phyloP scores from a whole-genome alignment of 768 basidiomycete genomes.

The Tricholomella constricta region DNA sequence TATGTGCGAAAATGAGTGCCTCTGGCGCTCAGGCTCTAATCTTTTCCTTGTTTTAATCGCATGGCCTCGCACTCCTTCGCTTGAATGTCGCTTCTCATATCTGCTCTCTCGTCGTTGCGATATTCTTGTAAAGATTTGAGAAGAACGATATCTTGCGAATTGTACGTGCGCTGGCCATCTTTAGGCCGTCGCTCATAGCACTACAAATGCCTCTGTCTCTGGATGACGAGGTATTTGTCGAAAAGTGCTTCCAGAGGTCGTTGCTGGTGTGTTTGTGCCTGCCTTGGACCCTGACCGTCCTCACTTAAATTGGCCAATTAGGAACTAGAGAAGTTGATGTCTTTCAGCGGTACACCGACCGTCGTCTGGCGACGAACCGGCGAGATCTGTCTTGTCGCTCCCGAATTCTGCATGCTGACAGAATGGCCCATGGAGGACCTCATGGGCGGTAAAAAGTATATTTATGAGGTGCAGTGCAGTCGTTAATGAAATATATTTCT shows the following conservation, averaged over 20 bases:
- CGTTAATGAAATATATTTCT: background rate
- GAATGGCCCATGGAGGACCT: slow-evolving; percentile 90
- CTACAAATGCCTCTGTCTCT: slow-evolving; percentile 96
- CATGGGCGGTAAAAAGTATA: slow-evolving; percentile 56
- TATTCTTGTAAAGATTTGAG: slow-evolving; percentile 70
- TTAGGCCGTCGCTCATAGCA: slow-evolving; percentile 95
- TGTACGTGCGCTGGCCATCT: slow-evolving; percentile 91
- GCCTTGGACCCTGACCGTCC: slow-evolving; percentile 12
- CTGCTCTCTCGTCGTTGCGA: slow-evolving; percentile 14
- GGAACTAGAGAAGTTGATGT: slow-evolving; percentile 97
- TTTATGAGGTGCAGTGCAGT: slow-evolving; percentile 55
- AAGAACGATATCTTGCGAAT: slow-evolving; percentile 95
- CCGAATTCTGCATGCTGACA: slow-evolving; percentile 94
- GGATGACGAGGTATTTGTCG: slow-evolving; percentile 96
- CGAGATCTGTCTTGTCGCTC: slow-evolving; percentile 95
- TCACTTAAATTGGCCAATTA: slow-evolving; percentile 30
- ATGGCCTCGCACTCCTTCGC: slow-evolving; percentile 10
- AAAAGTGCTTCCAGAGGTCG: slow-evolving; percentile 93
- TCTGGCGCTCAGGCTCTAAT: slow-evolving; percentile 45
- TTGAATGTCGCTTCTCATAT: slow-evolving; percentile 17
- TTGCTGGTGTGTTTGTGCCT: slow-evolving; percentile 61
- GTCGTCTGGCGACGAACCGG: slow-evolving; percentile 98
- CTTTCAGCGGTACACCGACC: slow-evolving; percentile 95
- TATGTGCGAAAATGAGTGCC: slow-evolving; percentile 42
- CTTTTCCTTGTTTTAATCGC: slow-evolving; percentile 27